Evolutionary conservation across 2,329 filamentous ascomycete species (phyloP).

Genomic region (Colletotrichum lini): DNA sequence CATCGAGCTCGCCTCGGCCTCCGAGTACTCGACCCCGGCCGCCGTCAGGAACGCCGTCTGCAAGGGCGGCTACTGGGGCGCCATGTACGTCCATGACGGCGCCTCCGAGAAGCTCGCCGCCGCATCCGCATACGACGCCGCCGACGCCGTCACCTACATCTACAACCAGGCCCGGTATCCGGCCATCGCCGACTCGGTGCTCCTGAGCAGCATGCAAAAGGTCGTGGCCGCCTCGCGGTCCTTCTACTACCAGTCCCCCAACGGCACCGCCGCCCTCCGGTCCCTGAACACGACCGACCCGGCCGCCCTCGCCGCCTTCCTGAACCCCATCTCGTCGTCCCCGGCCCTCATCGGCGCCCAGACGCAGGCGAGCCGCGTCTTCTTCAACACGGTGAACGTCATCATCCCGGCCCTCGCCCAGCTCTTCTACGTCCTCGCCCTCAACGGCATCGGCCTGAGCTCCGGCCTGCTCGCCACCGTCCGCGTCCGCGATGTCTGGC

Average conservation of each 20-base stretch:
- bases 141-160: constrained; percentile 51
- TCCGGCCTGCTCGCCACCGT: constrained; percentile 19
- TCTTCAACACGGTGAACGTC: constrained; percentile 58
- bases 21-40: constrained; percentile 47
- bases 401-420: constrained; percentile 53
- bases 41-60: constrained; percentile 54
- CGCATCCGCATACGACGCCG: constrained; percentile 49
- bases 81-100: constrained; percentile 51
- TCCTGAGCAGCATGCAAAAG: constrained; percentile 49
- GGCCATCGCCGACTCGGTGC: constrained; percentile 47
- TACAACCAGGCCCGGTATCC: constrained; percentile 56
- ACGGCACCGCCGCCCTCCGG: constrained; percentile 40
- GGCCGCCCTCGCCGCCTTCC: constrained; percentile 49
- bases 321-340: constrained; percentile 52
- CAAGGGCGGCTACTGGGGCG: constrained; percentile 54
- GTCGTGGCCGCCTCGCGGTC: constrained; percentile 47
- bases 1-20: constrained; percentile 47
- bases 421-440: constrained; percentile 48
- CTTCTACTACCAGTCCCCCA: constrained; percentile 46
- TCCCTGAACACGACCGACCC: constrained; percentile 45
- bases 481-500: constrained; percentile 47
- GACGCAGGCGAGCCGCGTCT: constrained; percentile 51
- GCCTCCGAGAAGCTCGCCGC: constrained; percentile 50
- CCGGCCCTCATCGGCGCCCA: constrained; percentile 51
- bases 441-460: constrained; percentile 29